These are phyloP conservation scores for Isabelozyma rhagii DNA, from an alignment of 805 yeast genomes.

Conservation along the genomic window DNA sequence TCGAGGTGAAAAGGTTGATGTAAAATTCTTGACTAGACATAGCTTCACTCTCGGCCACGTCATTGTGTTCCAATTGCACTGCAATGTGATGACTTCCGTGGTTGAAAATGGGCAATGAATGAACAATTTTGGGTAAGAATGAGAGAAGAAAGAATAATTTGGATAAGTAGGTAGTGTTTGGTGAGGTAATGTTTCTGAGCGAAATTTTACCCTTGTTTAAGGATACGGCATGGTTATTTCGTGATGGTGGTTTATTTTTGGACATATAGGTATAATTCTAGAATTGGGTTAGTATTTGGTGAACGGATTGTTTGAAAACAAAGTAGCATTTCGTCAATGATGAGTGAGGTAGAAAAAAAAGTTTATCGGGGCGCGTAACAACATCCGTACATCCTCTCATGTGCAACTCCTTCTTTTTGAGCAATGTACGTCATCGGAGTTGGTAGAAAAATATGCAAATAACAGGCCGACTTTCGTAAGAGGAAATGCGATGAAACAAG, in stretches of 20 bases:
- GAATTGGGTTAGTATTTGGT: neutral
- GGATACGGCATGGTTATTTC: slow-evolving; percentile 28
- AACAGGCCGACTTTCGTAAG: no score
- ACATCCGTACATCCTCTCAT: no score
- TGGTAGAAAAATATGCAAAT: no score
- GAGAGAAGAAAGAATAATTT: slow-evolving; percentile 30
- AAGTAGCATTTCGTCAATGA: no score
- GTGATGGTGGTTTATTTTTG: slow-evolving; percentile 17
- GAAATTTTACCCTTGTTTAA: slow-evolving; percentile 8
- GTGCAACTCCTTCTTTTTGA: no score
- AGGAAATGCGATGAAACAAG: no score
- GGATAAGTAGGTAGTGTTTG: slow-evolving; percentile 10
- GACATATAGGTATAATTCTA: slow-evolving; percentile 12
- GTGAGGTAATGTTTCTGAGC: neutral
- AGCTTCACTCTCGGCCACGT: slow-evolving; percentile 6
- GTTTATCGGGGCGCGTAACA: no score
- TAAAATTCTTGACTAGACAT: slow-evolving; percentile 42
- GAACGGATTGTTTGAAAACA: no score
- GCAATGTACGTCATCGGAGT: no score
- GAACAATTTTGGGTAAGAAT: slow-evolving; percentile 29
- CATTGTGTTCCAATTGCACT: slow-evolving; percentile 2
- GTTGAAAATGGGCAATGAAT: slow-evolving; percentile 30
- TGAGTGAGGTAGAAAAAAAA: no score
- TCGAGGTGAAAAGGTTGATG: slow-evolving; percentile 51
- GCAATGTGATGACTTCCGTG: slow-evolving; percentile 1